Evolutionary conservation across 306 rosid genomes (phyloP), one percentile per base, ranked within the genome.

Genomic region (Inga oerstediana): DNA sequence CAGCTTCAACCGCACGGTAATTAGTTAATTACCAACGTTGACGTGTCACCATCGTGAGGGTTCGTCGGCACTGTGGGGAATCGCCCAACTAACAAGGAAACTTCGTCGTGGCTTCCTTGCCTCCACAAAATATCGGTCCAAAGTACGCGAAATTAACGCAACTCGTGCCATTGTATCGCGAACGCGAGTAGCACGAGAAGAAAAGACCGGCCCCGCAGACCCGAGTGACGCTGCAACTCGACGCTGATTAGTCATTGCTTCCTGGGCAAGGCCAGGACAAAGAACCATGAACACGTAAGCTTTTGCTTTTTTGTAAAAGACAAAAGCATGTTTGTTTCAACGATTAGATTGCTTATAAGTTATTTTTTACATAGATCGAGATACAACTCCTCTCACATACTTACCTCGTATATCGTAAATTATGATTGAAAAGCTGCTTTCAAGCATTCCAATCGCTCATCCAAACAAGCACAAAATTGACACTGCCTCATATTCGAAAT

Each of bases 171-270:
- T 12, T 64, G 34, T 85, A 5, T 85, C 61, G 32, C 48, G 24
- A 32, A 14, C 64, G 1, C 9, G 80, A 81, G 72, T 4, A 12
- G 1, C 61, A 5, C 22, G 66, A 59, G 13, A 24, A 9, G 32
- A 71, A 11, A 11, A 44, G 10, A 24, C 8, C 7, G 58, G 76
- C 16, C 89, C 85, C 88, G 65, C 56, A 2, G 0, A 0, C 15
- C 20, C 35, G 19, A 71, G 79, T 88, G 94, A 87, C 94, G 98
- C 94, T 94, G 95, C 98, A 61, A 91, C 92, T 82, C 95, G 97
- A 81, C 88, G 90, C 90, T 27, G 94, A 89, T 84, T 71, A 73
- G 61, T 22, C 34, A 1, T 20, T 0, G 4, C 64, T 24, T 52
- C 19, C 59, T 16, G 59, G 59, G n/a, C 4, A 15, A 56, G n/a